phyloP scores from a whole-genome alignment of 331 rosid genomes.

The Telfairia occidentalis region DNA sequence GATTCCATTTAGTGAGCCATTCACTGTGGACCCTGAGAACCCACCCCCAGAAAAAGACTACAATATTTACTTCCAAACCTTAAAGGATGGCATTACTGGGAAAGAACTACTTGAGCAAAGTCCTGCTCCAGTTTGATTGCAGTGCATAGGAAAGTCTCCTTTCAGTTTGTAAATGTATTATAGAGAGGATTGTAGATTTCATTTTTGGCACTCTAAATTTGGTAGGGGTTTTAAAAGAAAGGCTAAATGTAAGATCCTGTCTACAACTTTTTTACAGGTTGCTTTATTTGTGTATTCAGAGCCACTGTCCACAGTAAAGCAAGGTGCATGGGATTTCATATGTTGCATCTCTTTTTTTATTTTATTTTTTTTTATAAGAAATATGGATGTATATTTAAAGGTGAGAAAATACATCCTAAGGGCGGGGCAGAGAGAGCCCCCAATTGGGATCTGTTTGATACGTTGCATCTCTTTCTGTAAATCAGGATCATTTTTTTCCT shows the following conservation, averaged over 20 bases:
- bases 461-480: neutral
- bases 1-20: slow-evolving; percentile 75
- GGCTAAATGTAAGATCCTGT: neutral
- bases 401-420: too few species aligned
- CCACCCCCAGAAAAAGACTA: slow-evolving; percentile 84
- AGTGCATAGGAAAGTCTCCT: neutral
- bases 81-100: slow-evolving; percentile 79
- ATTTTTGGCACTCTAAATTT: neutral
- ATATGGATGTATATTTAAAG: too few species aligned
- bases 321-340: neutral
- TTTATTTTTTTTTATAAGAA: too few species aligned
- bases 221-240: neutral
- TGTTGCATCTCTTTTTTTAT: neutral
- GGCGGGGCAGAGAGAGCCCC: too few species aligned
- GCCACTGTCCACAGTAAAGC: neutral
- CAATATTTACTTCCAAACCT: slow-evolving; percentile 42
- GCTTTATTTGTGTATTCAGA: neutral
- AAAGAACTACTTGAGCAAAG: slow-evolving; percentile 54
- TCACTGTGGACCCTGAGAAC: slow-evolving; percentile 70
- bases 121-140: slow-evolving; percentile 38
- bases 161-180: neutral
- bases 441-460: neutral
- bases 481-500: neutral
- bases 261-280: neutral
- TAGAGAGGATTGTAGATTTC: neutral